phyloP scores from a whole-genome alignment of 2,329 filamentous ascomycete species.

The Sclerotinia subarctica region DNA sequence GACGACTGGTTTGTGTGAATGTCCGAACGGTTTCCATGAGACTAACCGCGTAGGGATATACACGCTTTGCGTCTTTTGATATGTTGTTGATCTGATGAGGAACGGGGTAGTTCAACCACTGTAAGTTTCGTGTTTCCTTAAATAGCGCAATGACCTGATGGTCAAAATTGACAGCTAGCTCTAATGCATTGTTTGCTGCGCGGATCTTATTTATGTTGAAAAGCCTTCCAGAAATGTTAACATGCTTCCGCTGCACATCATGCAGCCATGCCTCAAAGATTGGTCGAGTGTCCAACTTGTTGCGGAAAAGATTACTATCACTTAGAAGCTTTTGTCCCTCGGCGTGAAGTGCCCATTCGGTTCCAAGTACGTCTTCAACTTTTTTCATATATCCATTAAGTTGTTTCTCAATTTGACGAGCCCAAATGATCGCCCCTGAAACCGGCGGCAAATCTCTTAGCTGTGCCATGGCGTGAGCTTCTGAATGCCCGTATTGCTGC shows the following conservation, averaged over 20 bases:
- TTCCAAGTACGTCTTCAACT: constrained; percentile 94
- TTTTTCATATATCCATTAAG: constrained; percentile 97
- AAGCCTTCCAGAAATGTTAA: constrained; percentile 86
- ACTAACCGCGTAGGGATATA: constrained; percentile 96
- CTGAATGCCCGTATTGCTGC: constrained; percentile 96
- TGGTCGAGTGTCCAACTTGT: constrained; percentile 89
- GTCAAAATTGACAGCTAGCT: constrained; percentile 94
- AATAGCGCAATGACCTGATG: constrained; percentile 95
- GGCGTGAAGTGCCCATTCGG: constrained; percentile 89
- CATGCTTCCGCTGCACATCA: constrained; percentile 82
- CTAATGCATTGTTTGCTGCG: constrained; percentile 83
- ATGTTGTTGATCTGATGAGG: constrained; percentile 93
- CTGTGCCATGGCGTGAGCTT: constrained; percentile 97
- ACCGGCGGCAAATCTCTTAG: constrained; percentile 93
- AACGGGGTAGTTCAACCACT: constrained; percentile 92
- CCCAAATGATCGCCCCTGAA: constrained; percentile 96
- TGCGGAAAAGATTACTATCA: constrained; percentile 89
- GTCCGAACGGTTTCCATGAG: constrained; percentile 98
- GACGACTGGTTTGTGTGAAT: constrained; percentile 80
- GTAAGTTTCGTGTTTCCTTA: constrained; percentile 94
- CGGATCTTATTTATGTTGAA: constrained; percentile 87
- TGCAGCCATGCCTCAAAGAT: constrained; percentile 96
- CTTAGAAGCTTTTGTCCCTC: constrained; percentile 92
- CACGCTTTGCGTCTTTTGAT: constrained; percentile 96
- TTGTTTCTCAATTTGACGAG: constrained; percentile 93